Evolutionary conservation across 495 filamentous ascomycete genomes (phyloP), one percentile per base, ranked within the genome.

Genomic region (Penicillium nucicola): DNA sequence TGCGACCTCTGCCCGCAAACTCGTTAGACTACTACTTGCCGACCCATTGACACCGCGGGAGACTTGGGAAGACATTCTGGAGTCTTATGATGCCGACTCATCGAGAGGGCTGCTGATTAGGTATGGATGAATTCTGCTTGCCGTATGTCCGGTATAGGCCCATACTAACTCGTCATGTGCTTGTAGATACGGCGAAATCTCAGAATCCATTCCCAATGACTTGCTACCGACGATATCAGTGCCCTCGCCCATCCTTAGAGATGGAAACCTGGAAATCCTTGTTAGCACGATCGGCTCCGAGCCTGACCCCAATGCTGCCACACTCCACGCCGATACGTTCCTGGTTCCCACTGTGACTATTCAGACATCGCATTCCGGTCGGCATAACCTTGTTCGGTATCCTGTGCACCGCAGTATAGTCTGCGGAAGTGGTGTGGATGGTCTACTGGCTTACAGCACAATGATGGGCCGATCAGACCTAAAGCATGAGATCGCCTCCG

Each of bases 321-420:
- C 87, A 19, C 72, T 83, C 9, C 67, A 69, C 8, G 67, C 67
- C 13, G 72, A 77, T 22, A 72, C 67, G 13, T 75, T 89, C 32
- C 79, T 96, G 9, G 84, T 87, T 32, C 91, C 91, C 3, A 81
- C 79, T 3, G 78, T 93, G 31, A 83, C 86, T 12, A 84, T 87
- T 19, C 79, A 78, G 10, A 80, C 74, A 11, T 84, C 84, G 36
- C 69, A 72, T 39, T 77, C 75, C 10, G 84, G 82, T 13, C 77
- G 78, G 47, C 72, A 81, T 39, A 80, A 80, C 18, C 67, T 85
- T 32, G 74, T 95, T 10, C 82, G 83, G 9, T 89, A 91, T 46
- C 92, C 93, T 0, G 89, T 96, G 13, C 93, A 98, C 57, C 87
- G 85, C 64, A 81, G 85, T 9, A 65, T 97, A 19, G 53, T 97